phyloP scores from a whole-genome alignment of 768 basidiomycete species.

The Epithele typhae region DNA sequence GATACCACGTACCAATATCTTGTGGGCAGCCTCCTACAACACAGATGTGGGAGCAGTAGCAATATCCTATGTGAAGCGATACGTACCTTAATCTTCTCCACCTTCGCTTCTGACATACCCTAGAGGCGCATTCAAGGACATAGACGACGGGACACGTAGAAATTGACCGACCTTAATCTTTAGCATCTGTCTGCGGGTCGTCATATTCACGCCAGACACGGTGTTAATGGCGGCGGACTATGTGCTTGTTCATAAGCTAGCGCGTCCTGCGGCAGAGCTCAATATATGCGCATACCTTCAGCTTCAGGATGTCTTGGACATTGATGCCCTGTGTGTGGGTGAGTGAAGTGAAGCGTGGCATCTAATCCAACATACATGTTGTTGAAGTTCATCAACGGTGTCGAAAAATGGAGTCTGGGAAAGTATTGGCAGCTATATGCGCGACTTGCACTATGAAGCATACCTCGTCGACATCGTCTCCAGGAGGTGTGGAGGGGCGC shows the following conservation, averaged over 20 bases:
- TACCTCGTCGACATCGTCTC: constrained; percentile 42
- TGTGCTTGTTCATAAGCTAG: not conserved
- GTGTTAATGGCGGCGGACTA: constrained; percentile 82
- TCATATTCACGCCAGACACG: constrained; percentile 86
- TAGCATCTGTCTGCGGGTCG: constrained; percentile 80
- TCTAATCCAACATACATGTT: constrained; percentile 50
- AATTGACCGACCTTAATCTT: constrained; percentile 77
- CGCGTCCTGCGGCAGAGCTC: constrained; percentile 9
- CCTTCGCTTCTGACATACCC: constrained; percentile 97
- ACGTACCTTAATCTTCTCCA: constrained; percentile 89
- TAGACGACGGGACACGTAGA: not conserved
- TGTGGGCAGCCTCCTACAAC: constrained; percentile 80
- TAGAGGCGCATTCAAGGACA: constrained; percentile 25
- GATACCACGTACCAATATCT: constrained; percentile 57
- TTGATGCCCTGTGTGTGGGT: constrained; percentile 88
- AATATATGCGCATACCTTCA: constrained; percentile 55
- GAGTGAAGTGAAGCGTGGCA: no score
- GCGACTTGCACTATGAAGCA: not conserved
- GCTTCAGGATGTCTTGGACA: constrained; percentile 90
- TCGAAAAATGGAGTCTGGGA: constrained; percentile 62
- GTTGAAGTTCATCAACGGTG: constrained; percentile 79
- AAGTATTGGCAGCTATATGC: constrained; percentile 2
- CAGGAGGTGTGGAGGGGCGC: constrained; percentile 42
- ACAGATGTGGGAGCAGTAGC: constrained; percentile 1
- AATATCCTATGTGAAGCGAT: not conserved